Base-by-base conservation (phyloP, 257 asterid species). In the Solanum lycopersicoides region DNA sequence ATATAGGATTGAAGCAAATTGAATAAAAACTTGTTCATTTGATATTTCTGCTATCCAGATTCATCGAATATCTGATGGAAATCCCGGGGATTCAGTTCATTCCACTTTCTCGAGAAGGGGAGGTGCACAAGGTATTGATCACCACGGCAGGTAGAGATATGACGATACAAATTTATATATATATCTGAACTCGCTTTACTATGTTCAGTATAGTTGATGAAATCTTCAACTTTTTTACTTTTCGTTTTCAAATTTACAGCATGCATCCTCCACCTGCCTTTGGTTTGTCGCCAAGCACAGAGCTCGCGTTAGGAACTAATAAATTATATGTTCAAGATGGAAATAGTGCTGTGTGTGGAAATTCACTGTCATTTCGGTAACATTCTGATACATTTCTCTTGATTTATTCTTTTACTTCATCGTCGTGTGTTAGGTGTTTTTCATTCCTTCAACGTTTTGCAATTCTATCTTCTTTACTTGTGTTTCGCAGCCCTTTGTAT, bases 231-330 rank as follows among this genome's bases (percentile, higher is more conserved):
- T 23, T 83, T 39, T 66, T 9, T 73, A 83, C 28, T 74, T 66
- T 76, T 20, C 85, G 68, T 69, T n/a, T 35, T 35, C 84, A 63
- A 85, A 87, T 87, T 69, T 83, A 83, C 91, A 94, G 99, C 88
- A 86, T 90, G 87, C 95, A 92, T 88, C 96, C 94, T 44, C 95
- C 98, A 80, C 96, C 94, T 66, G 90, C 97, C 79, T 96, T 95
- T 91, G 93, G 93, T 56, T 53, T 50, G 91, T 90, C 93, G 15
- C 88, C 94, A 53, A 91, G 89, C 86, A 87, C 83, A 82, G 95
- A 90, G 89, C 89, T 90, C 89, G 91, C 89, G 39, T 83, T 88
- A 44, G 92, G 89, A 86, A 93, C 90, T 86, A 88, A 89, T 87
- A 88, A 77, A 86, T 83, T 88, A 71, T 88, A 86, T 89, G 82